Evolutionary conservation across 768 basidiomycete genomes (phyloP), one percentile per base, ranked within the genome.

Genomic region (Trametopsis cervina): DNA sequence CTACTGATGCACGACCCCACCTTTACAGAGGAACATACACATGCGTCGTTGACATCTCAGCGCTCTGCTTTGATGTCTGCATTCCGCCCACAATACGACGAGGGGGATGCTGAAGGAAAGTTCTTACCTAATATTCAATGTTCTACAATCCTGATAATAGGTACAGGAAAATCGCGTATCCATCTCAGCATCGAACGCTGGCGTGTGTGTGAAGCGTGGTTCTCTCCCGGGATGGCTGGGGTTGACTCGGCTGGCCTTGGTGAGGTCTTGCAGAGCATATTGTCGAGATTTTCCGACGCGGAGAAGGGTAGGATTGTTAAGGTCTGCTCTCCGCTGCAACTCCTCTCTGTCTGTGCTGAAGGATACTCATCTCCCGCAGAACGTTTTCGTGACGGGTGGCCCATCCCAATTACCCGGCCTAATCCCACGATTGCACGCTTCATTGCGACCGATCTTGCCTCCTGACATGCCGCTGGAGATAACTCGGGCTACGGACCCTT

Each of bases 151-250:
- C 24, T 18, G 7, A 0, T 22, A 5, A 4, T 23, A 24, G 2
- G 29, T 24, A 25, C 55, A 73, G 87, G 86, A 18, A 67, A 76
- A 51, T 71, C 85, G 40, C 82, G 91, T 47, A 80, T 98, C 46
- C 92, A 96, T 59, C 71, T 98, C 38, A 95, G 85, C 58, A 80
- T 87, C 10, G 95, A 98, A 69, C 73, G 92, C 35, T 90, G 88
- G 75, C 75, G 94, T 29, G 91, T 88, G 6, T 89, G 87, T 54
- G 96, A 98, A 67, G 80, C 90, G 1, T 92, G 85, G 73, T 96
- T 95, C 68, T 83, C 88, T 22, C 95, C 95, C 0, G 72, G 71
- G n/a, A 93, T 96, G 80, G 94, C 90, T 2, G 95, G 96, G 1
- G 74, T 95, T 15, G 96, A 98, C 63, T 89, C 85, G 11, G 95